These are phyloP conservation scores for Typha latifolia DNA, from an alignment of 176 grass and related monocot genomes.

Conservation along the genomic window DNA sequence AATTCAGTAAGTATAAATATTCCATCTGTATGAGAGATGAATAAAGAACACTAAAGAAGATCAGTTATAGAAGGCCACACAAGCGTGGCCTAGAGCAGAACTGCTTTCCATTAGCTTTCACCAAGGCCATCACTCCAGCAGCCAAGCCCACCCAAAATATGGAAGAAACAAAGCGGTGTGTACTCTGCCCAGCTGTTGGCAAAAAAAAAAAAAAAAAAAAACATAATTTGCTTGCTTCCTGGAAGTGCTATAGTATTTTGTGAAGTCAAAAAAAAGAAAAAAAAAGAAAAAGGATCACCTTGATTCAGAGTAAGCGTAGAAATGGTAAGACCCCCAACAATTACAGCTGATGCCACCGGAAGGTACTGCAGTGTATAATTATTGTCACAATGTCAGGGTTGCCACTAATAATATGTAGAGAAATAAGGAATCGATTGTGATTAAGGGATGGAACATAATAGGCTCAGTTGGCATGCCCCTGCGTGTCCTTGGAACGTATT, in stretches of 20 bases:
- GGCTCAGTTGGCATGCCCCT: too few species aligned
- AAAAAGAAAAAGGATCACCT: conserved; percentile 35
- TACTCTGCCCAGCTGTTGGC: conserved; percentile 38
- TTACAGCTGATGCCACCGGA: conserved; percentile 76
- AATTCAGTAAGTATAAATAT: too few species aligned
- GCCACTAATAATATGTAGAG: background rate
- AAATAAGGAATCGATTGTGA: background rate
- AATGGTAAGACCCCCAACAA: conserved; percentile 72
- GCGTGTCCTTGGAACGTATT: too few species aligned
- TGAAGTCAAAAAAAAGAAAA: background rate
- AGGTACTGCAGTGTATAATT: conserved; percentile 50
- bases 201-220: background rate
- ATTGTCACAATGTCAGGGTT: background rate
- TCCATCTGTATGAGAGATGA: too few species aligned
- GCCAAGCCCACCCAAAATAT: conserved; percentile 64
- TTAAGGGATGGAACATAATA: too few species aligned
- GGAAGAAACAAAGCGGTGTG: conserved; percentile 51
- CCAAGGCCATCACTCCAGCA: conserved; percentile 63
- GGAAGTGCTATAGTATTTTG: background rate
- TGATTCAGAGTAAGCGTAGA: conserved; percentile 84
- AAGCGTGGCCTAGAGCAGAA: conserved; percentile 88
- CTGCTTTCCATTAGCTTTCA: conserved; percentile 93
- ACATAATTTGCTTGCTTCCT: background rate
- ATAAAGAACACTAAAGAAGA: too few species aligned
- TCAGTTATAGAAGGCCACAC: conserved; percentile 51